Percentiles rank a stretch among this genome's conserved stretches.
These are phyloP conservation scores for Prosopis cineraria DNA, from an alignment of 306 rosid genomes.

Conservation along the genomic window DNA sequence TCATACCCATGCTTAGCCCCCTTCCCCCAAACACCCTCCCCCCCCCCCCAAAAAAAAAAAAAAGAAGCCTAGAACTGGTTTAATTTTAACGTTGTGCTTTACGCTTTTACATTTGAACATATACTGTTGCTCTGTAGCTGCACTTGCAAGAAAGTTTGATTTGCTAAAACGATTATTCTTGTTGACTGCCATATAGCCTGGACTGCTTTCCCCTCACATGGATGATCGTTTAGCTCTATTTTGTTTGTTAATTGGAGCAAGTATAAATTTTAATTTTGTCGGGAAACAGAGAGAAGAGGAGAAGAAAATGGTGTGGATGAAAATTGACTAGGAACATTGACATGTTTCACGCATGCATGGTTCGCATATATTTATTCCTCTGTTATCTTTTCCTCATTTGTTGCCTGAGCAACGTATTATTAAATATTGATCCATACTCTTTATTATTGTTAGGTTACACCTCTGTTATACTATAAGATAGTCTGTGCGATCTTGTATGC, in stretches of 20 bases:
- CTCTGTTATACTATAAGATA: neutral
- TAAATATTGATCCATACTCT: neutral
- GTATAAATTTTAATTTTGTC: neutral
- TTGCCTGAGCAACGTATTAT: neutral
- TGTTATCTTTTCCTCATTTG: neutral
- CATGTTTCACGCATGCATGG: neutral
- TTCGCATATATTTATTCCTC: neutral
- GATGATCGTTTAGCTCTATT: neutral
- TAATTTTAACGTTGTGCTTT: neutral
- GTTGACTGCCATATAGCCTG: neutral
- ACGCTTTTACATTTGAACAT: neutral
- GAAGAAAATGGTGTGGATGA: neutral
- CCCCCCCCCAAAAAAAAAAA: neutral
- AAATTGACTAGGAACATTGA: neutral
- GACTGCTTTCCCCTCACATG: neutral
- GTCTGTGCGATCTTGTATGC: constrained; percentile 9
- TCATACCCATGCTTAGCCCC: neutral
- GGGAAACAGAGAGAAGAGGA: neutral
- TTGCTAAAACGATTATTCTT: neutral
- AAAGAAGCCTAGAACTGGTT: neutral
- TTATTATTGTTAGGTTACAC: constrained; percentile 1
- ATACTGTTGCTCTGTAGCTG: neutral
- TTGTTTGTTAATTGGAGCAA: neutral
- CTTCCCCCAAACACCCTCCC: neutral
- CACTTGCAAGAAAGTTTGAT: neutral